Percentiles rank a stretch among this genome's conserved stretches.
phyloP scores from a whole-genome alignment of 805 yeast genomes.

The Pichia cabralensis region DNA sequence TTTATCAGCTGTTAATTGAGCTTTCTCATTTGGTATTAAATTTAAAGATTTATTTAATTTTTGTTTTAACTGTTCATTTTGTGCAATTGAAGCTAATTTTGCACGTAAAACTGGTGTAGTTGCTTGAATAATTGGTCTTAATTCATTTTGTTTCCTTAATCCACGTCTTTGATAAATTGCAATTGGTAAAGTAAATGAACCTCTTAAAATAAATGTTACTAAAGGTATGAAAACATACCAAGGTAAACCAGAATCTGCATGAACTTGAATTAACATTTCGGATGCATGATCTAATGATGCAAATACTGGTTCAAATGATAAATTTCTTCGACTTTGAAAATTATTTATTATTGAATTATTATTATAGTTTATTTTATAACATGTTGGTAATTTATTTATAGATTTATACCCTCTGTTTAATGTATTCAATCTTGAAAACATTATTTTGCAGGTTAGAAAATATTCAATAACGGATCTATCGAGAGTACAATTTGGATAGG shows the following conservation, averaged over 20 bases:
- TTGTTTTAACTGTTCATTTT: constrained; percentile 17
- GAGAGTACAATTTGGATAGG: too few species aligned
- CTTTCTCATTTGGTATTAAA: constrained; percentile 23
- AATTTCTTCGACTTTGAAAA: too few species aligned
- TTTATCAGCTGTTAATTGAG: constrained; percentile 61
- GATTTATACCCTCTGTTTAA: too few species aligned
- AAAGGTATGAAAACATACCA: constrained; percentile 80
- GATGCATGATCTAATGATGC: constrained; percentile 18
- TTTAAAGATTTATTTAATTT: constrained; percentile 12
- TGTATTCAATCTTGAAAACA: too few species aligned
- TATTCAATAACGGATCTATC: too few species aligned
- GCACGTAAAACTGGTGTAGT: constrained; percentile 64
- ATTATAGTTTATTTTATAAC: too few species aligned
- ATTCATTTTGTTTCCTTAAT: constrained; percentile 56
- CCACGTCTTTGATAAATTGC: constrained; percentile 65
- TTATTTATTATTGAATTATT: too few species aligned
- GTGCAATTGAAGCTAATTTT: constrained; percentile 41
- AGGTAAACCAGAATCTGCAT: constrained; percentile 52
- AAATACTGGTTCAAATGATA: constrained; percentile 17
- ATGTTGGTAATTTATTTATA: too few species aligned
- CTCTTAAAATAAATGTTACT: constrained; percentile 56
- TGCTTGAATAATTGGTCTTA: constrained; percentile 64
- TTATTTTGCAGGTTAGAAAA: too few species aligned
- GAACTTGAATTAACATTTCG: constrained; percentile 35
- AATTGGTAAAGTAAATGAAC: constrained; percentile 64